Evolutionary conservation across 192 early-diverging fungal species (phyloP).

Genomic region (Linnemannia zychae): DNA sequence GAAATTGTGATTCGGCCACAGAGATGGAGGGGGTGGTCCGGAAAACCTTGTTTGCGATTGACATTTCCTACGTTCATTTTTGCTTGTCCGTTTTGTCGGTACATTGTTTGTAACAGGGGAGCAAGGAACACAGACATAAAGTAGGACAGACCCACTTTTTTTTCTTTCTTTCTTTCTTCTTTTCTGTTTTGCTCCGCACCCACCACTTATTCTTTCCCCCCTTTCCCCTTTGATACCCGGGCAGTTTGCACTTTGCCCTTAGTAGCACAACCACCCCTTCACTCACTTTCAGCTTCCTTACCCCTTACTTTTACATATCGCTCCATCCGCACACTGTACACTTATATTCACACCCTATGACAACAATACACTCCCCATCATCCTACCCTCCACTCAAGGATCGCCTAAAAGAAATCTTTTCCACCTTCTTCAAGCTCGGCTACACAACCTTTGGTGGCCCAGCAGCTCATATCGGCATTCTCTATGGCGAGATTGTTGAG

Average conservation of each 20-base stretch:
- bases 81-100: neutral
- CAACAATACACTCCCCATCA: neutral
- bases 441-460: conserved; percentile 76
- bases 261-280: too few species aligned
- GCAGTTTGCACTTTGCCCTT: too few species aligned
- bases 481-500: conserved; percentile 68
- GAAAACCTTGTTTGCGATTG: conserved; percentile 8
- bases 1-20: neutral
- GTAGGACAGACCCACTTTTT: neutral
- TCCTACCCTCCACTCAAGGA: conserved; percentile 28
- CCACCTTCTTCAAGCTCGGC: conserved; percentile 62
- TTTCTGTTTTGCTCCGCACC: neutral
- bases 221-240: neutral
- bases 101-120: neutral
- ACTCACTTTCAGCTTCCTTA: neutral
- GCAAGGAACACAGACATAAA: too few species aligned
- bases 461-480: conserved; percentile 68
- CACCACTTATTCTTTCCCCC: neutral
- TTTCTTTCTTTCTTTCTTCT: neutral
- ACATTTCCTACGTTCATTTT: neutral
- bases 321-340: neutral
- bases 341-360: neutral
- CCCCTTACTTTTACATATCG: neutral
- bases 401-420: conserved; percentile 31
- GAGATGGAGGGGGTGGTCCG: neutral